Base-by-base conservation (phyloP, 768 basidiomycete species). In the Lentinula guzmanii region DNA sequence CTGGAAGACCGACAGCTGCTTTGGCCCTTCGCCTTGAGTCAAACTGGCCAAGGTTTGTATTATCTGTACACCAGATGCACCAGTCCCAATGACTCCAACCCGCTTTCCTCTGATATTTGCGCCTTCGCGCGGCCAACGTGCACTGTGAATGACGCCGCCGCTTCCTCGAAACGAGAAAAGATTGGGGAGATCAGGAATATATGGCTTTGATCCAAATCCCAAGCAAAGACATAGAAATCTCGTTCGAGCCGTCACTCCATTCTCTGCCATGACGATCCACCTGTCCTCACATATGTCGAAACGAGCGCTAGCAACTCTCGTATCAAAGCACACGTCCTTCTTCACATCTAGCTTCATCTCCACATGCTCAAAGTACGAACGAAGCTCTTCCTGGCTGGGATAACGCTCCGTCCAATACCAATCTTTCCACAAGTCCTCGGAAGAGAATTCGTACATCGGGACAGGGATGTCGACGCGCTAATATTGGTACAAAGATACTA, bases 1-100 rank as follows among this genome's bases (percentile, higher is more conserved):
- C 58, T 72, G 71, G 64, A 70, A 72, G 34, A 70, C 69, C n/a
- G 69, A 68, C 46, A 71, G 62, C 9, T 2, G 16, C 10, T 54
- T 34, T 8, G 51, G 51, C 4, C 51, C 33, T 34, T 52, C 51
- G 45, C 68, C 65, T 5, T 61, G 34, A 2, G 65, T 63, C 11
- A 64, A 28, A 8, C 64, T 65, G 10, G 66, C 70, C 7, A 60
- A 51, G 45, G 65, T 69, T 42, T 69, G 67, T 34, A 70, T 65
- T 5, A 60, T 41, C 39, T 60, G 59, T n/a, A 60, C 59, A 2
- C 59, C 59, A 21, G 41, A 33, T 0, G 61, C 52, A 35, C 70
- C 69, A 2, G 70, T 72, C 13, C 70, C 70, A 37, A 70, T 68
- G 24, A 70, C 66, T 10, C 66, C 70, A 15, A 72, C 61, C 4